Evolutionary conservation across 169 alveolate species (phyloP).

Genomic region (Cryptosporidium tyzzeri): DNA sequence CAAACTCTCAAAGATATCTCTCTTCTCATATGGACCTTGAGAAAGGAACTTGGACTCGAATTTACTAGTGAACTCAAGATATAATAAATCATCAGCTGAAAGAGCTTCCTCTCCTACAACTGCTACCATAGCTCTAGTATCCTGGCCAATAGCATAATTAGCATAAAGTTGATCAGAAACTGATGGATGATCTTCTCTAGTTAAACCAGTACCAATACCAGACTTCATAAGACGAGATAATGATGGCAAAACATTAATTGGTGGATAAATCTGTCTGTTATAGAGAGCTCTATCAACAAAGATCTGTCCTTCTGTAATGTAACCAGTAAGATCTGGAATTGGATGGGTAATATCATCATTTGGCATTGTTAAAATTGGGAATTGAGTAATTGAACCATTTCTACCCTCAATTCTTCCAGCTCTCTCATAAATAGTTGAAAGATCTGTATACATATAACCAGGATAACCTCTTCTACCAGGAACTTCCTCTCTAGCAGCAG

Average conservation of each 20-base stretch:
- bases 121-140: constrained; percentile 99
- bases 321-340: constrained; percentile 99
- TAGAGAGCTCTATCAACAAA: constrained; percentile 98
- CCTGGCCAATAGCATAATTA: constrained; percentile 99
- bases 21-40: constrained; percentile 97
- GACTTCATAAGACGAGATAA: constrained; percentile 99
- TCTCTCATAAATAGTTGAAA: constrained; percentile 98
- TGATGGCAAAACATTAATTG: constrained; percentile 97
- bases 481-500: constrained; percentile 99
- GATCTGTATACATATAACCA: constrained; percentile 99
- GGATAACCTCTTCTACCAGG: constrained; percentile 99
- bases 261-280: constrained; percentile 96
- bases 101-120: constrained; percentile 99
- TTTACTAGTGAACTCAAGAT: constrained; percentile 98
- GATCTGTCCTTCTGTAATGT: constrained; percentile 99
- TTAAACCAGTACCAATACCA: constrained; percentile 99
- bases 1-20: constrained; percentile 96
- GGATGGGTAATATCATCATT: constrained; percentile 99
- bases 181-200: constrained; percentile 99
- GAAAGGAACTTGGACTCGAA: constrained; percentile 97
- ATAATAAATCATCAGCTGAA: constrained; percentile 96
- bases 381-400: constrained; percentile 96
- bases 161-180: constrained; percentile 99
- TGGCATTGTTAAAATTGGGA: constrained; percentile 99
- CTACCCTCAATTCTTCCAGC: constrained; percentile 99